phyloP scores from a whole-genome alignment of 257 asterid genomes.

The Solanum tarapatanum region DNA sequence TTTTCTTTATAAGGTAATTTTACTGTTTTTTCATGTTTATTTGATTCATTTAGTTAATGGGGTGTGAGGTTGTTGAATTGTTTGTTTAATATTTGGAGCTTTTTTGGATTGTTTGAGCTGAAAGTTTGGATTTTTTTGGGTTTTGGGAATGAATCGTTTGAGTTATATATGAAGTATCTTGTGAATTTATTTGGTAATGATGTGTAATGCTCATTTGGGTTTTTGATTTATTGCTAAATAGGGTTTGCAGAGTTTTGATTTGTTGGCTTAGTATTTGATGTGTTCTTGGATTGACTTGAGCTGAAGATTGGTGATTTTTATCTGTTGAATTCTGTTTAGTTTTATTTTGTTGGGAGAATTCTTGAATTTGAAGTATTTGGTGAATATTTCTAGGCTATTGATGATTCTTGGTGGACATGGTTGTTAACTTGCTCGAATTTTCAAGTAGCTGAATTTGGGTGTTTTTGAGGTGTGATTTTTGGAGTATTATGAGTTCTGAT shows the following conservation, averaged over 20 bases:
- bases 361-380: neutral
- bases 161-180: neutral
- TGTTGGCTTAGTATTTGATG: neutral
- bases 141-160: neutral
- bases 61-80: slow-evolving; percentile 10
- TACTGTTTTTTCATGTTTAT: slow-evolving; percentile 5
- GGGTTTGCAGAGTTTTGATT: neutral
- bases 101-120: neutral
- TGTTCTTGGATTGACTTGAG: neutral
- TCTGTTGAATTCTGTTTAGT: neutral
- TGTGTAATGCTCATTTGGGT: neutral
- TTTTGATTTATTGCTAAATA: neutral
- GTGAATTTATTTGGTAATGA: neutral
- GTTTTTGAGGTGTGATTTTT: neutral
- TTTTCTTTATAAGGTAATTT: slow-evolving; percentile 31
- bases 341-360: neutral
- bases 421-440: neutral
- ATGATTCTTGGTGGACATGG: neutral
- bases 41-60: neutral
- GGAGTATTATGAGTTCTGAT: slow-evolving; percentile 2
- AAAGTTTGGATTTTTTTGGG: neutral
- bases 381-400: neutral
- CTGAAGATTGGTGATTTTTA: slow-evolving; percentile 3
- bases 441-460: neutral
- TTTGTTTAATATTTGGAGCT: neutral